Evolutionary conservation across 1,284 basidiomycete species (phyloP).

Genomic region (Ceratobasidium sp.): DNA sequence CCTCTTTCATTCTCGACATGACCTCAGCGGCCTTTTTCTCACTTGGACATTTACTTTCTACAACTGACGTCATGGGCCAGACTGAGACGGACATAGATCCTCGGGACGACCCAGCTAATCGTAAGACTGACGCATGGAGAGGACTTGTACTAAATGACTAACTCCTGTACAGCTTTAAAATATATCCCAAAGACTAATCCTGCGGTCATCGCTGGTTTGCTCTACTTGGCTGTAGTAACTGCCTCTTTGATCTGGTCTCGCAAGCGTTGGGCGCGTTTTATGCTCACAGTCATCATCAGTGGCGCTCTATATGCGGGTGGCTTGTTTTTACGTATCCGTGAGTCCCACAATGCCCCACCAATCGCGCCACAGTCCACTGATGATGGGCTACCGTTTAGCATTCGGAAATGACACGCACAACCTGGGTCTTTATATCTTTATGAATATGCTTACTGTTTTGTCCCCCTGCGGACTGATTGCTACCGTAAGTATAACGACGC

Average conservation of each 20-base stretch:
- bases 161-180: not conserved
- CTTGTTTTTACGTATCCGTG: slow-evolving; percentile 3
- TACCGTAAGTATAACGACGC: not conserved
- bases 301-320: slow-evolving; percentile 1
- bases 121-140: too few relatives aligned
- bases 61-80: too few relatives aligned
- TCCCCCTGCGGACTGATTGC: slow-evolving; percentile 16
- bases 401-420: not conserved
- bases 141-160: too few relatives aligned
- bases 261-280: not conserved
- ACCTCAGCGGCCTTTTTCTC: too few relatives aligned
- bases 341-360: too few relatives aligned
- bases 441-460: slow-evolving; percentile 6
- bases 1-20: too few relatives aligned
- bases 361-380: too few relatives aligned
- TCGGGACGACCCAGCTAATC: too few relatives aligned
- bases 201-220: not conserved
- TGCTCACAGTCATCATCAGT: not conserved
- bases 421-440: not conserved
- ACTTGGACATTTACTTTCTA: too few relatives aligned
- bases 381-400: not conserved
- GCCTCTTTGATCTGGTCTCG: not conserved
- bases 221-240: not conserved
- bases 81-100: too few relatives aligned
- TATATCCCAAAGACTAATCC: slow-evolving; percentile 4